These are phyloP conservation scores for Cryoendolithus antarcticus DNA, from an alignment of 2,329 filamentous ascomycete species.

Conservation along the genomic window DNA sequence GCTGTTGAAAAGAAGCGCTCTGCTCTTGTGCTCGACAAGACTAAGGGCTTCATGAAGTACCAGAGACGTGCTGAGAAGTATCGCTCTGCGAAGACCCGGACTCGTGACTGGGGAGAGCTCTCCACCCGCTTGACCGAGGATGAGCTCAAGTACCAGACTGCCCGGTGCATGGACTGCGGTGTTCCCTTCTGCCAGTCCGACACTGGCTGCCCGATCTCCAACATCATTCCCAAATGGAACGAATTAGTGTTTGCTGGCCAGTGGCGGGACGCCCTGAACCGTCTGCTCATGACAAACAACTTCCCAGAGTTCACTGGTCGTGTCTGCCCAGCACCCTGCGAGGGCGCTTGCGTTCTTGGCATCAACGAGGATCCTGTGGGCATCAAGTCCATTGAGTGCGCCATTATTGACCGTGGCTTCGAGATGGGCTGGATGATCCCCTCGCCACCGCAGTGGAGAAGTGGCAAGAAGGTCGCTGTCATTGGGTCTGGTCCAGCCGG, in stretches of 20 bases:
- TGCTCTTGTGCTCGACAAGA: slow-evolving; percentile 92
- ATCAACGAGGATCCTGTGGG: slow-evolving; percentile 96
- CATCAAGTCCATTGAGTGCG: slow-evolving; percentile 97
- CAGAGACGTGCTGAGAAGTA: slow-evolving; percentile 88
- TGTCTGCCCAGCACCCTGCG: slow-evolving; percentile 91
- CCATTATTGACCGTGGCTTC: slow-evolving; percentile 93
- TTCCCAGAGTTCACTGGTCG: slow-evolving; percentile 97
- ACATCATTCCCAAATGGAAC: slow-evolving; percentile 97
- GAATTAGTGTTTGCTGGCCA: slow-evolving; percentile 58
- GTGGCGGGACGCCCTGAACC: slow-evolving; percentile 85
- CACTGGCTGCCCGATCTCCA: slow-evolving; percentile 87
- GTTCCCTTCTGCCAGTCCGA: slow-evolving; percentile 97
- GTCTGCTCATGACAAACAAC: slow-evolving; percentile 92
- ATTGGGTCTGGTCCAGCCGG: slow-evolving; percentile 89
- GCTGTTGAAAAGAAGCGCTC: slow-evolving; percentile 82
- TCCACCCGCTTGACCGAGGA: slow-evolving; percentile 80
- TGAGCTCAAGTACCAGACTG: slow-evolving; percentile 91
- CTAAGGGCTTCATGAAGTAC: slow-evolving; percentile 95
- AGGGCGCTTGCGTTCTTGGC: slow-evolving; percentile 88
- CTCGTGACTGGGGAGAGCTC: slow-evolving; percentile 87
- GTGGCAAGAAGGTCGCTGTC: slow-evolving; percentile 76
- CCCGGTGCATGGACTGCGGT: slow-evolving; percentile 97
- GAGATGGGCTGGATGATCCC: slow-evolving; percentile 98
- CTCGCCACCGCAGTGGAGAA: slow-evolving; percentile 61
- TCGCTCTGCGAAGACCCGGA: slow-evolving; percentile 67